Evolutionary conservation across 2,329 filamentous ascomycete genomes (phyloP).

Genomic region (Cladobotryum protrusum): DNA sequence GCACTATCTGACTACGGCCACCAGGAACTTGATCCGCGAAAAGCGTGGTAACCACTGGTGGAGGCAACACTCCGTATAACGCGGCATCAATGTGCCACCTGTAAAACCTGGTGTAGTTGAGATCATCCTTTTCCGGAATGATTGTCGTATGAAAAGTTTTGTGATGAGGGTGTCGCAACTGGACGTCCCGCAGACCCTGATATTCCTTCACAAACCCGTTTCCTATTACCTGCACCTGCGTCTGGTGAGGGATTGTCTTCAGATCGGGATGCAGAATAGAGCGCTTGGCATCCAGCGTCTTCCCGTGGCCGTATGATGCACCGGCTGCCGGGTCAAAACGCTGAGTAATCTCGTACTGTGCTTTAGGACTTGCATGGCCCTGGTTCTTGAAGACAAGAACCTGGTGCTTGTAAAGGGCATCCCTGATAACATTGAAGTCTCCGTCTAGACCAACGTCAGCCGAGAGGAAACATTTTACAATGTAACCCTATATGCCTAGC

Average conservation of each 20-base stretch:
- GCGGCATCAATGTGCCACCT: slow-evolving; percentile 79
- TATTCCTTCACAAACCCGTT: slow-evolving; percentile 65
- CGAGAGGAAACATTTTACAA: neutral
- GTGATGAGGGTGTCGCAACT: slow-evolving; percentile 69
- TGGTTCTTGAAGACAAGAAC: slow-evolving; percentile 68
- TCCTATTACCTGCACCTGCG: slow-evolving; percentile 69
- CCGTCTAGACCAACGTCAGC: slow-evolving; percentile 38
- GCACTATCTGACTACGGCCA: slow-evolving; percentile 58
- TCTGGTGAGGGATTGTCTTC: slow-evolving; percentile 74
- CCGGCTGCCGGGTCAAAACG: slow-evolving; percentile 63
- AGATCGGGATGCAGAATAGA: slow-evolving; percentile 70
- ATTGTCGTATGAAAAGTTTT: slow-evolving; percentile 64
- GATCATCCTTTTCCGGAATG: slow-evolving; percentile 49
- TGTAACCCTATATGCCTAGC: too few relatives aligned
- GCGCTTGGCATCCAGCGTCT: slow-evolving; percentile 59
- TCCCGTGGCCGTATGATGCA: slow-evolving; percentile 67
- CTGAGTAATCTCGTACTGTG: slow-evolving; percentile 68
- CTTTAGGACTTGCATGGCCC: slow-evolving; percentile 55
- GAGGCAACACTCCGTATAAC: slow-evolving; percentile 62
- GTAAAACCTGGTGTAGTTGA: slow-evolving; percentile 55
- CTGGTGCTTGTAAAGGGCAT: slow-evolving; percentile 61
- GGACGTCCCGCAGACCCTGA: slow-evolving; percentile 63
- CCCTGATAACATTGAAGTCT: slow-evolving; percentile 57
- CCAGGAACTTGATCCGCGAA: slow-evolving; percentile 67
- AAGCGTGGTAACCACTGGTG: slow-evolving; percentile 65